These are phyloP conservation scores for Cordyceps cicadae DNA, from an alignment of 2,329 filamentous ascomycete species.

Conservation along the genomic window DNA sequence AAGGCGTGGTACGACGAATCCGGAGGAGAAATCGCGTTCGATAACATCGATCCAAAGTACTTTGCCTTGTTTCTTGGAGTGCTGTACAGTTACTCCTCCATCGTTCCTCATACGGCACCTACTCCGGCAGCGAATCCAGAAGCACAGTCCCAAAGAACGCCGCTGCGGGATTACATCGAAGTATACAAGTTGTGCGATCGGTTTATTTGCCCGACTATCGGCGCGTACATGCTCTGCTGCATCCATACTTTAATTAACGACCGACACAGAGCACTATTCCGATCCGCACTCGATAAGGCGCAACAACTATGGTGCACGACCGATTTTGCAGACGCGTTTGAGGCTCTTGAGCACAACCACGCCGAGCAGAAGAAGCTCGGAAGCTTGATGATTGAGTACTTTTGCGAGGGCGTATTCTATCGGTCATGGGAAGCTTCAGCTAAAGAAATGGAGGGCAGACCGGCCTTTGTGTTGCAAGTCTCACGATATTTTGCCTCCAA, in stretches of 20 bases:
- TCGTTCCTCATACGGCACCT: slow-evolving; percentile 23
- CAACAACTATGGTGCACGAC: slow-evolving; percentile 23
- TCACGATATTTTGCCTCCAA: slow-evolving; percentile 25
- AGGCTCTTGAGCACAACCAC: slow-evolving; percentile 21
- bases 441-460: slow-evolving; percentile 20
- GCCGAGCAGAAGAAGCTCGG: slow-evolving; percentile 18
- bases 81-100: slow-evolving; percentile 26
- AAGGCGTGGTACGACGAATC: slow-evolving; percentile 22
- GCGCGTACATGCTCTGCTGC: slow-evolving; percentile 22
- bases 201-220: slow-evolving; percentile 25
- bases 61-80: slow-evolving; percentile 27
- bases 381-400: slow-evolving; percentile 23
- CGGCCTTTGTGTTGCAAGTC: slow-evolving; percentile 24
- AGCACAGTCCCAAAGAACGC: slow-evolving; percentile 18
- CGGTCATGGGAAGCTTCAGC: slow-evolving; percentile 19
- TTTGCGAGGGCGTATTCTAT: slow-evolving; percentile 25
- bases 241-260: slow-evolving; percentile 24
- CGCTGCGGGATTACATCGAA: slow-evolving; percentile 26
- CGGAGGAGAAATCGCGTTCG: slow-evolving; percentile 21
- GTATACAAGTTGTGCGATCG: slow-evolving; percentile 30
- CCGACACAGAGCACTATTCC: slow-evolving; percentile 26
- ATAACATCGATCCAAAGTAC: slow-evolving; percentile 26
- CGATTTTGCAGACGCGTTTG: slow-evolving; percentile 29
- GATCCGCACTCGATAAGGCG: slow-evolving; percentile 18
- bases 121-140: slow-evolving; percentile 19